phyloP scores from a whole-genome alignment of 2,329 filamentous ascomycete species.

The Zasmidium cellare region DNA sequence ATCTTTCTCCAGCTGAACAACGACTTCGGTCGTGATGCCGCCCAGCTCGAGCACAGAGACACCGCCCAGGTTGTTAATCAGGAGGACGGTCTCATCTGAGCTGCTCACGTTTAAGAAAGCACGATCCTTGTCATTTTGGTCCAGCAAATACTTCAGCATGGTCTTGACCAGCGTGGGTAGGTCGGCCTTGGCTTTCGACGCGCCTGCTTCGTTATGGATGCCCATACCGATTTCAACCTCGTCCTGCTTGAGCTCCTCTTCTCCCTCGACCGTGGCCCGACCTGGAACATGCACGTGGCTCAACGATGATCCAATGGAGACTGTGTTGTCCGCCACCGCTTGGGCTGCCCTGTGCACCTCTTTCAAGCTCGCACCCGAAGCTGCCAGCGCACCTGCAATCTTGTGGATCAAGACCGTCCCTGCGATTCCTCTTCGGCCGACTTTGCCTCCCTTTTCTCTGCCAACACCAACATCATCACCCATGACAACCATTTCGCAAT shows the following conservation, averaged over 20 bases:
- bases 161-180: conserved; percentile 50
- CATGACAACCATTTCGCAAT: conserved; percentile 86
- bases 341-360: conserved; percentile 73
- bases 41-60: conserved; percentile 72
- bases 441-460: conserved; percentile 78
- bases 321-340: conserved; percentile 71
- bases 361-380: conserved; percentile 61
- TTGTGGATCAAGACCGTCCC: conserved; percentile 92
- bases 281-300: conserved; percentile 94
- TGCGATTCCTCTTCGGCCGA: conserved; percentile 85
- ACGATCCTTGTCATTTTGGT: conserved; percentile 65
- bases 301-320: conserved; percentile 82
- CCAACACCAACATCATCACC: conserved; percentile 92
- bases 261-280: conserved; percentile 56
- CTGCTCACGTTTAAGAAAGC: conserved; percentile 65
- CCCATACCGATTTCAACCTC: conserved; percentile 73
- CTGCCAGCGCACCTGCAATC: conserved; percentile 80
- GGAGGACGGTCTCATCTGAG: conserved; percentile 63
- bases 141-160: conserved; percentile 67
- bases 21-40: conserved; percentile 68
- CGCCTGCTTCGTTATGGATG: conserved; percentile 62
- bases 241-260: conserved; percentile 57
- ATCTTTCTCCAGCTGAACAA: conserved; percentile 58
- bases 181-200: conserved; percentile 43
- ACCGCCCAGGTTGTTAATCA: conserved; percentile 75